Base-by-base conservation (phyloP, 208 protist genomes). In the Balamuthia mandrillaris region DNA sequence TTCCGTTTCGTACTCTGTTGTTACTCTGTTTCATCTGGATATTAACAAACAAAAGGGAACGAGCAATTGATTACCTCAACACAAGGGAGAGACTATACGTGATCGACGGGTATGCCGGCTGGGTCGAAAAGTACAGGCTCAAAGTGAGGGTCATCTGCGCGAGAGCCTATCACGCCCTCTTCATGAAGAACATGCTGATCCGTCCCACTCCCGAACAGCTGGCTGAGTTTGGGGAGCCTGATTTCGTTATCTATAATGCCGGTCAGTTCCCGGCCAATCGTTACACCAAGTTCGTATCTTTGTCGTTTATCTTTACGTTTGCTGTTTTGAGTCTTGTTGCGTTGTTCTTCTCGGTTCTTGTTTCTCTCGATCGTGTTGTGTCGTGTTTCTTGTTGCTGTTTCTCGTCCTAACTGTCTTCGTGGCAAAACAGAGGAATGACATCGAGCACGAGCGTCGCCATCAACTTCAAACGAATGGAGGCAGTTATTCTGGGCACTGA, bases 121-220 rank as follows among this genome's bases (percentile, higher is more conserved):
- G 94, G 90, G 96, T 98, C 86, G 86, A 92, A 82, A 90, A 94
- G 31, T 96, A 97, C 86, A 89, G 95, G 49, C 91, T 97, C 56
- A 98, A 98, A 89, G 94, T 97, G 56, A 94, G 96, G 78, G 92
- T 98, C 68, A 90, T 96, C 88, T 96, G 92, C 82, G 93, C 92
- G 16, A 88, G 94, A 4, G 96, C 97, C 16, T 98, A 98, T 88
- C 97, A 98, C 87, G 96, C 96, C 18, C 92, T 98, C n/a, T 98
- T 98, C 89, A 97, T 98, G 94, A 87, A 90, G 75, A 96, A 97
- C 92, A 98, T 98, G 96, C 90, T 98, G 45, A 97, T 98, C 88
- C 90, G 93, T 39, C 96, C 96, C 42, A 97, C 94, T 5, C 65
- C 83, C 39, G 90, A 97, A 79, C 95, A 98, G 86, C 91, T 98